Evolutionary conservation across 2,329 filamentous ascomycete species (phyloP), one percentile per base, ranked within the genome.

Genomic region (Aaosphaeria pasadenensis): DNA sequence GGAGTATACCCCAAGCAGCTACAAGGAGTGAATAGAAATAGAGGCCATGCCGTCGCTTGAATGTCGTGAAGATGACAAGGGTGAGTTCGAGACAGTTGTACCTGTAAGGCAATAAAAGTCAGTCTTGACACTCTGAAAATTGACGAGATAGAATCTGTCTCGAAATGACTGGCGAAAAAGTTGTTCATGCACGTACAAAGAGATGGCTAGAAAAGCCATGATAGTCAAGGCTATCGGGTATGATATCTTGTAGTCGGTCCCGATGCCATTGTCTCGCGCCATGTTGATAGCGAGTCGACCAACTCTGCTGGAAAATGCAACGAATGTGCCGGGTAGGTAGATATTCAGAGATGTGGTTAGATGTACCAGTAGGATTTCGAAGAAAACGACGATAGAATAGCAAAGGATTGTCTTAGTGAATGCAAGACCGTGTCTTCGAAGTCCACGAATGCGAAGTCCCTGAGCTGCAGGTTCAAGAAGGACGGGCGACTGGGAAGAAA

Each of bases 1-100:
- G 71, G 4, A 73, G 58, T 42, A 76, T 73, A 11, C 72, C 72
- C 7, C 67, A 52, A 5, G 69, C 69, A 2, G 74, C 59, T 17
- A 71, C 56, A 24, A 76, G 49, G 50, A 77, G 58, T 17, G 68
- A 71, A 71, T 71, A 76, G 54, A 76, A 77, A 56, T 77, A 77
- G 9, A 74, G 62, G 1, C 74, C 74, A 13, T 59, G 58, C 39
- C 70, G 72, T n/a, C 65, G 61, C 35, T 71, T 74, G 62, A 77
- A 77, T 28, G 70, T 74, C 28, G 71, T 51, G 51, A 74, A 70
- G 39, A 75, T 48, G 17, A 52, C 39, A 13, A 55, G 39, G 7
- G 40, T 51, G 11, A 57, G 40, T 39, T 60, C 58, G 41, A 59
- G 42, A 31, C 62, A 60, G 39, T 68, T 68, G 54, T 71, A 72